Percentiles rank a stretch among this genome's conserved stretches.
Evolutionary conservation across 192 early-diverging fungal genomes (phyloP).

Genomic region (Mortierella antarctica): DNA sequence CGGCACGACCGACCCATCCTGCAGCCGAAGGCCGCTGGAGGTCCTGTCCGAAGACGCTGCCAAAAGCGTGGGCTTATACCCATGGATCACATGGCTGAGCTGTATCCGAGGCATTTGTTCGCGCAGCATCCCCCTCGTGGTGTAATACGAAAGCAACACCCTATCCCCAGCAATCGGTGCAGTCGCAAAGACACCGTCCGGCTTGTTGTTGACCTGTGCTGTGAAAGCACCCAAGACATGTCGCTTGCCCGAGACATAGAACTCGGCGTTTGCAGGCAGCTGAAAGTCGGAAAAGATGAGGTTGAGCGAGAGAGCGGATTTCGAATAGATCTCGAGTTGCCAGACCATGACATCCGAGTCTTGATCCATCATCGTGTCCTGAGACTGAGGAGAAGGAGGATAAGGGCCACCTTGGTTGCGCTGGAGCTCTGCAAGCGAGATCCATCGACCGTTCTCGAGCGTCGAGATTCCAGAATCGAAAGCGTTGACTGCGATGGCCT

Average conservation of each 20-base stretch:
- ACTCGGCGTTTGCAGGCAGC: constrained; percentile 44
- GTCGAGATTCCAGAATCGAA: constrained; percentile 5
- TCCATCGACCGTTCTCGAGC: constrained; percentile 42
- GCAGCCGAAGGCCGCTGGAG: constrained; percentile 9
- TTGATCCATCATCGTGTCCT: not conserved
- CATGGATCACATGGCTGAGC: constrained; percentile 52
- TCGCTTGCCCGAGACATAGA: constrained; percentile 51
- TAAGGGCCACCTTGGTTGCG: not conserved
- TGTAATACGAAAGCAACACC: constrained; percentile 47
- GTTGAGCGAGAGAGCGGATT: constrained; percentile 52
- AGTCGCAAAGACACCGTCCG: constrained; percentile 54
- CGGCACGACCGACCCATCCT: constrained; percentile 24
- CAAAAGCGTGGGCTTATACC: constrained; percentile 51
- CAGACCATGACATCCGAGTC: constrained; percentile 40
- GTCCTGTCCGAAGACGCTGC: constrained; percentile 27
- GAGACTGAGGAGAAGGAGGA: not conserved
- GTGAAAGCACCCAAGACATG: constrained; percentile 53
- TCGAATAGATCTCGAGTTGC: constrained; percentile 53
- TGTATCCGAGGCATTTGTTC: constrained; percentile 32
- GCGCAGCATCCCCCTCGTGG: constrained; percentile 14
- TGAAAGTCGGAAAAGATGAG: constrained; percentile 59
- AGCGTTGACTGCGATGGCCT: constrained; percentile 48
- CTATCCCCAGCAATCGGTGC: constrained; percentile 51
- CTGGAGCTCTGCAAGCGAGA: constrained; percentile 8
- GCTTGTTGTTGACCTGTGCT: constrained; percentile 51